Conservation (phyloP, 495 filamentous ascomycete species). For the Penicillium bovifimosum region DNA sequence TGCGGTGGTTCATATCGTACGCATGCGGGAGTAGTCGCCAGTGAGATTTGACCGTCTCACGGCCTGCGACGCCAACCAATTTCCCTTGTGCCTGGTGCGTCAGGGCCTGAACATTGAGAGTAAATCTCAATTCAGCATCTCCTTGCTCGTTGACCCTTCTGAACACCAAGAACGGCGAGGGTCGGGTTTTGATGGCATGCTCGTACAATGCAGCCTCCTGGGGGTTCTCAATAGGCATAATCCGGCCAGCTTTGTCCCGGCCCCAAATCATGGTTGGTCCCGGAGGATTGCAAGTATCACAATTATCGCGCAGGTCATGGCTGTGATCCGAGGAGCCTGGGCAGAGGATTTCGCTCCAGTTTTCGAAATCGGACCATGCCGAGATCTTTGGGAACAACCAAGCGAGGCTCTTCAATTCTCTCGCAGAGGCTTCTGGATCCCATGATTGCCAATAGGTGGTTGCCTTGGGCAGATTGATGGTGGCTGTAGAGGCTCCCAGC, state of each 20-base stretch:
- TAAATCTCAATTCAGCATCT: conserved; percentile 37
- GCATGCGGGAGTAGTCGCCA: conserved; percentile 53
- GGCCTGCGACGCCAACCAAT: conserved; percentile 19
- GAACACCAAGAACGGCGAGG: conserved; percentile 43
- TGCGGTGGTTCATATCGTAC: conserved; percentile 25
- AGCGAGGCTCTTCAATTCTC: conserved; percentile 19
- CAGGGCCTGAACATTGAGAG: conserved; percentile 50
- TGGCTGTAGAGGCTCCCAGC: conserved; percentile 10
- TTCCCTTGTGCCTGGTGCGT: conserved; percentile 49
- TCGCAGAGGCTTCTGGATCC: conserved; percentile 15
- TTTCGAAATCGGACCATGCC: conserved; percentile 11
- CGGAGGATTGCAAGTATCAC: conserved; percentile 40
- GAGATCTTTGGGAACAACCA: conserved; percentile 31
- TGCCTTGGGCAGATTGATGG: conserved; percentile 9
- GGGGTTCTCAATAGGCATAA: conserved; percentile 43
- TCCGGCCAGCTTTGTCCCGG: conserved; percentile 9
- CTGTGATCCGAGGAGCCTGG: not conserved
- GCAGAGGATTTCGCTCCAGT: conserved; percentile 22
- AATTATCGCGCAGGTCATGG: conserved; percentile 8
- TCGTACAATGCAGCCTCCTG: conserved; percentile 43
- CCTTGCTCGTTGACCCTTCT: conserved; percentile 25
- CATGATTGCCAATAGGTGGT: conserved; percentile 16
- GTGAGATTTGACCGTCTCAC: conserved; percentile 19
- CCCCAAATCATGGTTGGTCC: conserved; percentile 41
- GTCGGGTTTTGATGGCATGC: conserved; percentile 43